Percentiles rank a stretch among this genome's conserved stretches.
These are phyloP conservation scores for Candolleomyces aberdarensis DNA, from an alignment of 768 basidiomycete species.

Conservation along the genomic window DNA sequence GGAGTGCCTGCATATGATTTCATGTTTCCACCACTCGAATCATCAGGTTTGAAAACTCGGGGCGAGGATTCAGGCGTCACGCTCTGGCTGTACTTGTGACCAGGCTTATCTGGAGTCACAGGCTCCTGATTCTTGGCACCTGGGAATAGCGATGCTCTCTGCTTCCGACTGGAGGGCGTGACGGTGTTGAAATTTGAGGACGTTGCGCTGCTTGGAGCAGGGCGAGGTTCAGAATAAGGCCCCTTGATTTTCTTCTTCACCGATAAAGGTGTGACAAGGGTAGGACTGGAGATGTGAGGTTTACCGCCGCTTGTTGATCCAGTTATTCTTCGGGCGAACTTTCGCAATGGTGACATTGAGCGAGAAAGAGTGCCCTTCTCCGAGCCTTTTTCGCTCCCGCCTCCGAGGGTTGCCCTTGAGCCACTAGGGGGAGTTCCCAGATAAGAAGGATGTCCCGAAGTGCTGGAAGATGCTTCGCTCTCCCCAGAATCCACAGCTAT, in stretches of 20 bases:
- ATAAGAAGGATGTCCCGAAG: constrained; percentile 47
- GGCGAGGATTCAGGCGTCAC: constrained; percentile 71
- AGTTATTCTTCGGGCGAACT: constrained; percentile 70
- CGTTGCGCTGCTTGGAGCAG: constrained; percentile 32
- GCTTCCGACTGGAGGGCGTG: constrained; percentile 43
- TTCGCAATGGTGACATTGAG: constrained; percentile 79
- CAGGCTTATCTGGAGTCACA: constrained; percentile 52
- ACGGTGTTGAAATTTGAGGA: constrained; percentile 61
- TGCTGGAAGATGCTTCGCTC: constrained; percentile 71
- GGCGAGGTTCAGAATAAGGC: constrained; percentile 55
- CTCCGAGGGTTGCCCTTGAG: constrained; percentile 30
- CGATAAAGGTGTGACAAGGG: constrained; percentile 44
- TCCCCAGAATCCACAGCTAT: constrained; percentile 45
- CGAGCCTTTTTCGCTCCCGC: constrained; percentile 38
- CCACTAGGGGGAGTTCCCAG: constrained; percentile 63
- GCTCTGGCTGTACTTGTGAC: constrained; percentile 70
- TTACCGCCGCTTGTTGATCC: constrained; percentile 31
- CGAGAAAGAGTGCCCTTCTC: constrained; percentile 51
- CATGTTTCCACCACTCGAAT: not conserved
- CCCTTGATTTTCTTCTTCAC: constrained; percentile 40
- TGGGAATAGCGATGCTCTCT: constrained; percentile 25
- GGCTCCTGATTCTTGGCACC: constrained; percentile 29
- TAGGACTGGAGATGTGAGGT: constrained; percentile 26
- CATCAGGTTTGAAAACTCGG: constrained; percentile 29
- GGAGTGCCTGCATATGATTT: not conserved